Conservation (phyloP, 331 rosid genomes). For the Cydonia oblonga region DNA sequence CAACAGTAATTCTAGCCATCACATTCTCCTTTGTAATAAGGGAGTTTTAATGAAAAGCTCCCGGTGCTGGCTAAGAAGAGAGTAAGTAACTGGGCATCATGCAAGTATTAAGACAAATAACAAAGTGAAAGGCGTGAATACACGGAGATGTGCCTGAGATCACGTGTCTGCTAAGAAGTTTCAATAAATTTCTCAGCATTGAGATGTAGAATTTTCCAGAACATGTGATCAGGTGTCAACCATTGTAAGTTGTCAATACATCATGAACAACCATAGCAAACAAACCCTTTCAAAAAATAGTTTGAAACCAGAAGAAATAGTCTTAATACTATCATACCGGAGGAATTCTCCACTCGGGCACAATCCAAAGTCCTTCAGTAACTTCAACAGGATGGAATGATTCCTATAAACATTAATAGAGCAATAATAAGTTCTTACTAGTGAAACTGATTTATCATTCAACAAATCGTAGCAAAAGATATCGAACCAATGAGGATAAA, state of each 20-base stretch:
- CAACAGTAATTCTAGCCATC: neutral
- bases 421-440: neutral
- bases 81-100: neutral
- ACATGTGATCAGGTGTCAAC: neutral
- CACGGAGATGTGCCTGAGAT: neutral
- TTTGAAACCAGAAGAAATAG: neutral
- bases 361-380: slow-evolving; percentile 72
- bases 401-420: slow-evolving; percentile 37
- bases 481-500: neutral
- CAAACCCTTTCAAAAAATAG: neutral
- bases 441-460: neutral
- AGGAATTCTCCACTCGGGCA: slow-evolving; percentile 75
- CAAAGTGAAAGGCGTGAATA: neutral
- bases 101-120: neutral
- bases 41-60: too few relatives aligned
- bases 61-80: neutral
- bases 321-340: slow-evolving; percentile 44
- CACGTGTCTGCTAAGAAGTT: neutral
- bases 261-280: neutral
- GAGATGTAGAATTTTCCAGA: neutral
- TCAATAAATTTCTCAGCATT: neutral
- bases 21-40: neutral
- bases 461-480: neutral
- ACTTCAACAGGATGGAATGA: slow-evolving; percentile 63
- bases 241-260: neutral